Evolutionary conservation across 2,329 filamentous ascomycete genomes (phyloP).

Genomic region (Neospermospora avenae): DNA sequence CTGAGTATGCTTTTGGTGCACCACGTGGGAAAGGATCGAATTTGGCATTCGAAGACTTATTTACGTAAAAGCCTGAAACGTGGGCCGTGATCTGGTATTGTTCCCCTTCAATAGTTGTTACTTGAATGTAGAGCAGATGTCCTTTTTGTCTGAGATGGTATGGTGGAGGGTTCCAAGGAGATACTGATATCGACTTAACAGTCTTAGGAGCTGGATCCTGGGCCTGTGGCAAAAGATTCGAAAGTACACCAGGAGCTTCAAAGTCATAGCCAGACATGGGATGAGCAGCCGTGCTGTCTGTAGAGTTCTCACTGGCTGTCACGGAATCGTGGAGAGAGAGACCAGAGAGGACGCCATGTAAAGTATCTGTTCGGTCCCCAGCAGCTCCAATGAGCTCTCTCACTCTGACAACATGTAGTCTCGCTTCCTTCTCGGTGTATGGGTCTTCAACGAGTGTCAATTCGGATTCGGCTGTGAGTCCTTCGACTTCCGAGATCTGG

Average conservation of each 20-base stretch:
- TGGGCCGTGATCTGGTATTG: conserved; percentile 91
- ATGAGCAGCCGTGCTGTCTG: conserved; percentile 42
- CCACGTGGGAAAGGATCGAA: conserved; percentile 86
- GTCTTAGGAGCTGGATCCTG: conserved; percentile 77
- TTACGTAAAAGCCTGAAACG: conserved; percentile 93
- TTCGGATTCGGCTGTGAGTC: conserved; percentile 72
- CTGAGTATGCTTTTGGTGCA: conserved; percentile 71
- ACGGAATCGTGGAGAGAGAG: conserved; percentile 84
- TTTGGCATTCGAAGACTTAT: conserved; percentile 91
- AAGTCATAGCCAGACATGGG: conserved; percentile 75
- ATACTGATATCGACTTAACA: conserved; percentile 82
- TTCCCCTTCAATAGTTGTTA: conserved; percentile 92
- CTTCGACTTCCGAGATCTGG: conserved; percentile 84
- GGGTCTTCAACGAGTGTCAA: conserved; percentile 86
- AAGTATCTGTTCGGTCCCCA: conserved; percentile 79
- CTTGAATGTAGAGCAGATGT: conserved; percentile 84
- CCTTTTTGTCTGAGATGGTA: conserved; percentile 87
- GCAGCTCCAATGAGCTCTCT: conserved; percentile 91
- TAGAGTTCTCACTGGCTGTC: conserved; percentile 34
- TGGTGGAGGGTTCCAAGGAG: conserved; percentile 94
- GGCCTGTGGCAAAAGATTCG: conserved; percentile 66
- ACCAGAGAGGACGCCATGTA: conserved; percentile 83
- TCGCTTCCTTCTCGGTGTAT: conserved; percentile 97
- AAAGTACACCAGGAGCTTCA: conserved; percentile 62
- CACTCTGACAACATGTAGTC: conserved; percentile 88